phyloP scores from a whole-genome alignment of 495 filamentous ascomycete species.

The Aspergillus sclerotioniger region DNA sequence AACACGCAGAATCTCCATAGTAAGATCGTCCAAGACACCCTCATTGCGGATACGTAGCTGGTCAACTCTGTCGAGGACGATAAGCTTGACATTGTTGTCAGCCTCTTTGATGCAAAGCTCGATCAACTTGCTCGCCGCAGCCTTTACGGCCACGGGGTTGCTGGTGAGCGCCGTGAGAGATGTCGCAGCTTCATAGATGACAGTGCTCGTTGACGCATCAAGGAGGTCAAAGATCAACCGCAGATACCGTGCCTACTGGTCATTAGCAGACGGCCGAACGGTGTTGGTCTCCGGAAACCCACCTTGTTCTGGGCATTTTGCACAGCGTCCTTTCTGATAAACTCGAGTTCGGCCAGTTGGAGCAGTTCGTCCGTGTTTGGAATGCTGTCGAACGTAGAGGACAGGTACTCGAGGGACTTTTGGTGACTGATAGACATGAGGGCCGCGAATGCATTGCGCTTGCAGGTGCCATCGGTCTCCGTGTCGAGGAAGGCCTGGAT shows the following conservation, averaged over 20 bases:
- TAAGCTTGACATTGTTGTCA: constrained; percentile 98
- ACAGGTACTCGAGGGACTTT: constrained; percentile 85
- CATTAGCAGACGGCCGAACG: constrained; percentile 24
- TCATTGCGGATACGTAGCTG: constrained; percentile 88
- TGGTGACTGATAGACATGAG: constrained; percentile 89
- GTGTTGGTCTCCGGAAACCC: constrained; percentile 17
- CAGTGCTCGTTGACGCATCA: constrained; percentile 88
- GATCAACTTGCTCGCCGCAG: constrained; percentile 92
- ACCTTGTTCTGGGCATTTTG: constrained; percentile 94
- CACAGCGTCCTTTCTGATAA: constrained; percentile 96
- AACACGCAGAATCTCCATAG: constrained; percentile 98
- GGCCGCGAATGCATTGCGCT: constrained; percentile 95
- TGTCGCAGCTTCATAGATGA: constrained; percentile 97
- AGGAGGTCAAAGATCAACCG: constrained; percentile 95
- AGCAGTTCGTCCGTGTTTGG: constrained; percentile 91
- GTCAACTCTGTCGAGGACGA: constrained; percentile 93
- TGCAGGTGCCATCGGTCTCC: constrained; percentile 95
- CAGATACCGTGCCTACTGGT: constrained; percentile 73
- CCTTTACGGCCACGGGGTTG: constrained; percentile 97
- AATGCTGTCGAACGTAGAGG: constrained; percentile 88
- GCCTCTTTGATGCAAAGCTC: constrained; percentile 95
- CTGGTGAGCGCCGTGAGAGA: constrained; percentile 91
- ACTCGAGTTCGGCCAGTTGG: constrained; percentile 91
- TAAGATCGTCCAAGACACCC: constrained; percentile 88
- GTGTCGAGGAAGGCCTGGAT: constrained; percentile 85